These are phyloP conservation scores for Pythium guiyangense DNA, from an alignment of 352 stramenopile species.

Conservation along the genomic window DNA sequence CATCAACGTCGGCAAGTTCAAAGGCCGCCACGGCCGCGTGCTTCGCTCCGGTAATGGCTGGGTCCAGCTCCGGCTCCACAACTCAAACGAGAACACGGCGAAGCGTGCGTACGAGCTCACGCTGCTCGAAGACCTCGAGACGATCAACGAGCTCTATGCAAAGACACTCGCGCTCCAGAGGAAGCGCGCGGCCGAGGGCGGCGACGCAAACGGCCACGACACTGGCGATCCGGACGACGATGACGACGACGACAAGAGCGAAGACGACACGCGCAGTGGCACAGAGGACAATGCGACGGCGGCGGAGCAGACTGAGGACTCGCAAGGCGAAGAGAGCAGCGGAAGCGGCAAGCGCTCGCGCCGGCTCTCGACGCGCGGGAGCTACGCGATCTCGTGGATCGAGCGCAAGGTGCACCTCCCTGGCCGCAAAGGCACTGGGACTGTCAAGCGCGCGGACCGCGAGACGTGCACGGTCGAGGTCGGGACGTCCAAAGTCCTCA, in stretches of 20 bases:
- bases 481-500: conserved; percentile 58
- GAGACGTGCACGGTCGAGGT: conserved; percentile 86
- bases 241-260: conserved; percentile 57
- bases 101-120: conserved; percentile 87
- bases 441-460: conserved; percentile 81
- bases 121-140: conserved; percentile 78
- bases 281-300: conserved; percentile 41
- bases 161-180: conserved; percentile 60
- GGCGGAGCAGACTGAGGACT: conserved; percentile 68
- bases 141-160: conserved; percentile 68
- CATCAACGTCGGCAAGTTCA: conserved; percentile 89
- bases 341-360: conserved; percentile 59
- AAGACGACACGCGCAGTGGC: conserved; percentile 47
- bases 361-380: conserved; percentile 67
- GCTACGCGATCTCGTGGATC: conserved; percentile 87
- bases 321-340: conserved; percentile 67
- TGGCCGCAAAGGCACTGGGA: conserved; percentile 65
- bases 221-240: conserved; percentile 2
- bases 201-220: conserved; percentile 20
- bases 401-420: conserved; percentile 80
- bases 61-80: conserved; percentile 80
- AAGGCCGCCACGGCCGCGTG: conserved; percentile 65
- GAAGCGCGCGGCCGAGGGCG: conserved; percentile 41
- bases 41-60: conserved; percentile 85
- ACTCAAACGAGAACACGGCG: conserved; percentile 81